Percentiles rank a stretch among this genome's conserved stretches.
Conservation (phyloP, 176 grass and related monocot genomes). For the Zea luxurians region DNA sequence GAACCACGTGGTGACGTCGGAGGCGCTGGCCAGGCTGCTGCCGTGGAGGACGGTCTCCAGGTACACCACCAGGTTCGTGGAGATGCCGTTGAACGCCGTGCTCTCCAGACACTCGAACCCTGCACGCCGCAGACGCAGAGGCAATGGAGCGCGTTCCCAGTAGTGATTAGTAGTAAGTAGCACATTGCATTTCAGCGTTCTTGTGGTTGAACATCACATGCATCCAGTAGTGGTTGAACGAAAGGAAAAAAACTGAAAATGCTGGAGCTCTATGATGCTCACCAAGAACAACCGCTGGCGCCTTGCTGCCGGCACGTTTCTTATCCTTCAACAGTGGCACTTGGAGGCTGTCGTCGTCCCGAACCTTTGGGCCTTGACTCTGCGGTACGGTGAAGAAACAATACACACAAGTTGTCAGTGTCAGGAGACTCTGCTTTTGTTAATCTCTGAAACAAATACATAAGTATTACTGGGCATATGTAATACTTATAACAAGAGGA, state of each 20-base stretch:
- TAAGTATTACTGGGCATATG: too few species aligned
- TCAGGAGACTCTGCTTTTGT: neutral
- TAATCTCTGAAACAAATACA: neutral
- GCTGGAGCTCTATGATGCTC: neutral
- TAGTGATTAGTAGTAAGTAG: neutral
- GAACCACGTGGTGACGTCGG: constrained; percentile 51
- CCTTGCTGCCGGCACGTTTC: constrained; percentile 32
- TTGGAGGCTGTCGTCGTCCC: constrained; percentile 19
- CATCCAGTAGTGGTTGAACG: too few species aligned
- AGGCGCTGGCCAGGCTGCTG: constrained; percentile 51
- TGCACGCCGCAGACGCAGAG: constrained; percentile 15
- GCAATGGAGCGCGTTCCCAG: neutral
- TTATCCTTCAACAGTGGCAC: constrained; percentile 42
- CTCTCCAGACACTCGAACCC: constrained; percentile 64
- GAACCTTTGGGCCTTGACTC: constrained; percentile 27
- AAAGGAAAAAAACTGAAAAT: neutral
- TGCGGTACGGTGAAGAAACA: neutral
- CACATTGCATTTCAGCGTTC: too few species aligned
- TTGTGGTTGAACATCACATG: too few species aligned
- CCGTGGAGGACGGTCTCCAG: constrained; percentile 53
- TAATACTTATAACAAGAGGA: too few species aligned
- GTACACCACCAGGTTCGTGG: constrained; percentile 58
- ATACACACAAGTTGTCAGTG: neutral
- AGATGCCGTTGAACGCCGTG: constrained; percentile 56
- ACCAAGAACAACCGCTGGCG: constrained; percentile 40